phyloP scores from a whole-genome alignment of 1,284 basidiomycete species.

The Takashimella koratensis region DNA sequence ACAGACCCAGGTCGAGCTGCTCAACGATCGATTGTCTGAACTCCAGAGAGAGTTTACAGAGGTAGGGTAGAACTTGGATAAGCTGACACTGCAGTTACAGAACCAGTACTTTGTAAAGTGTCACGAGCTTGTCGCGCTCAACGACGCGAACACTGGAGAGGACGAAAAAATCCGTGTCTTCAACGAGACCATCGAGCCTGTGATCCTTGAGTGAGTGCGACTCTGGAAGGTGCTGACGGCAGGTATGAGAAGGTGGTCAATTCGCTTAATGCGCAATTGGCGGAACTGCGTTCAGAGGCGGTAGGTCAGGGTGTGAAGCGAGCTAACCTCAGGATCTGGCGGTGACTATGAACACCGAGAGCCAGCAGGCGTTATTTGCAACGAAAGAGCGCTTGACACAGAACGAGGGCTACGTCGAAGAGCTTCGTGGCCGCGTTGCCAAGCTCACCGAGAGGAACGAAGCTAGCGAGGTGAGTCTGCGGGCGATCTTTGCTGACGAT shows the following conservation, averaged over 20 bases:
- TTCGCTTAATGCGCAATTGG: constrained; percentile 82
- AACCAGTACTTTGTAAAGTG: constrained; percentile 42
- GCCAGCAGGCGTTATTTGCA: not conserved
- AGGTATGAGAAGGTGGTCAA: constrained; percentile 92
- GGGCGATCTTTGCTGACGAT: constrained; percentile 17
- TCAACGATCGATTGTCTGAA: constrained; percentile 56
- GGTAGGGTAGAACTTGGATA: constrained; percentile 21
- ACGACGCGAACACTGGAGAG: constrained; percentile 18
- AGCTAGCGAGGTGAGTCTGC: constrained; percentile 70
- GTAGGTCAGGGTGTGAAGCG: constrained; percentile 27
- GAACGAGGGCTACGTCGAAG: constrained; percentile 79
- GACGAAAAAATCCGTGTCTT: constrained; percentile 57
- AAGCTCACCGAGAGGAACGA: constrained; percentile 85
- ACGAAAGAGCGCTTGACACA: constrained; percentile 66
- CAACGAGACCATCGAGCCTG: constrained; percentile 93
- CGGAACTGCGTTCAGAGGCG: constrained; percentile 81
- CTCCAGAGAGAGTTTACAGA: constrained; percentile 46
- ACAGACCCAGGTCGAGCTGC: constrained; percentile 79
- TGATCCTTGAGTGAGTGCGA: constrained; percentile 72
- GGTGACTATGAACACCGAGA: not conserved
- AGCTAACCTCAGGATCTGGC: not conserved
- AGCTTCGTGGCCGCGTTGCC: constrained; percentile 71
- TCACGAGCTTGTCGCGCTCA: constrained; percentile 41
- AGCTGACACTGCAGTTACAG: constrained; percentile 28
- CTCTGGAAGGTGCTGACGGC: not conserved